Evolutionary conservation across 2,329 filamentous ascomycete species (phyloP).

Genomic region (Hymenoscyphus fructigenus): DNA sequence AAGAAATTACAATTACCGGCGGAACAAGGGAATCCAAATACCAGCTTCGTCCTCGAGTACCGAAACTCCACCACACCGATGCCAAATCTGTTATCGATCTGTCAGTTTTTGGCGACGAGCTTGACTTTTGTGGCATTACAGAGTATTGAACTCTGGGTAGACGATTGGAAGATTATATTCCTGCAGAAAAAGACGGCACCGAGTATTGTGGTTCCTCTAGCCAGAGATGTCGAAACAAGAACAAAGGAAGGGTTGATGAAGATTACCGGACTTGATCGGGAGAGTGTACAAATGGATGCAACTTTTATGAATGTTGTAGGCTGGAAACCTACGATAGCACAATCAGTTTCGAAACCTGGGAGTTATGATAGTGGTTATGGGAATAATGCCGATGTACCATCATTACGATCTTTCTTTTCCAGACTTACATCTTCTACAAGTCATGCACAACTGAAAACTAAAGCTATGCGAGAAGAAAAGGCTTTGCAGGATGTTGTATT

Average conservation of each 20-base stretch:
- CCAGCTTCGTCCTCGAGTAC: slow-evolving; percentile 94
- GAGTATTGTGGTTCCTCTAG: slow-evolving; percentile 68
- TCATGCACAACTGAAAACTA: slow-evolving; percentile 51
- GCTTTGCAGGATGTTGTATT: slow-evolving; percentile 60
- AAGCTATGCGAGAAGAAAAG: slow-evolving; percentile 62
- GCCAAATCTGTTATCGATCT: slow-evolving; percentile 80
- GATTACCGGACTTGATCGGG: slow-evolving; percentile 74
- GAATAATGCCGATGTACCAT: slow-evolving; percentile 54
- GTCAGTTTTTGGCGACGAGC: slow-evolving; percentile 91
- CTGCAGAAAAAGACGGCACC: slow-evolving; percentile 86
- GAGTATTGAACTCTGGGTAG: slow-evolving; percentile 84
- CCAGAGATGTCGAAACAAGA: slow-evolving; percentile 74
- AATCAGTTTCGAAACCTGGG: slow-evolving; percentile 29
- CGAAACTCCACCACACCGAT: slow-evolving; percentile 83
- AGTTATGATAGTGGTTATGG: slow-evolving; percentile 42
- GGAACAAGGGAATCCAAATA: slow-evolving; percentile 66
- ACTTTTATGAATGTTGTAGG: slow-evolving; percentile 84
- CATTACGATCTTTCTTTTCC: slow-evolving; percentile 77
- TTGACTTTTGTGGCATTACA: slow-evolving; percentile 92
- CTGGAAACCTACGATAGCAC: slow-evolving; percentile 66
- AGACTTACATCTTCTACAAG: slow-evolving; percentile 62
- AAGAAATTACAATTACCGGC: slow-evolving; percentile 74
- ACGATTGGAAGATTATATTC: slow-evolving; percentile 77
- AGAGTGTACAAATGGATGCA: slow-evolving; percentile 90
- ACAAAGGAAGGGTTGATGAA: slow-evolving; percentile 90